A percentile compares a stretch with the other conserved stretches of the same genome.
These are phyloP conservation scores for Ogataea nakhonphanomensis DNA, from an alignment of 805 yeast species.

Conservation along the genomic window DNA sequence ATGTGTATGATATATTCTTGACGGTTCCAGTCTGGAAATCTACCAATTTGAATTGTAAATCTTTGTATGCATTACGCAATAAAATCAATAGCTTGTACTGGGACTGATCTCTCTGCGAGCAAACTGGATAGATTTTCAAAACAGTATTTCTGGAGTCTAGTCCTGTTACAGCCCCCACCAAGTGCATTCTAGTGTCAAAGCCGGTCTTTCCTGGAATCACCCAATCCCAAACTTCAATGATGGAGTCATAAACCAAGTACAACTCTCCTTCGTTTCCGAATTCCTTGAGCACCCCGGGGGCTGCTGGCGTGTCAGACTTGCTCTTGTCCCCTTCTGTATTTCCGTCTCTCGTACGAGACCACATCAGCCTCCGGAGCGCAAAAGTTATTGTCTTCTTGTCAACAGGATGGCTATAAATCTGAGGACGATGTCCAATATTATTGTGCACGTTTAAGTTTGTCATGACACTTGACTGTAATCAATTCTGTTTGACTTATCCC, in stretches of 20 bases:
- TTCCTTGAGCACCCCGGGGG: conserved; percentile 18
- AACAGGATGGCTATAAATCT: too few species aligned
- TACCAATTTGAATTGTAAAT: conserved; percentile 13
- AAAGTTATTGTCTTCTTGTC: too few species aligned
- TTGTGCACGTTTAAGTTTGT: too few species aligned
- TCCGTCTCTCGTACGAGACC: too few species aligned
- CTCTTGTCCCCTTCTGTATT: conserved; percentile 1
- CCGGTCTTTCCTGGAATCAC: not conserved
- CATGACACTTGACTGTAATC: too few species aligned
- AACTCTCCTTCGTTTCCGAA: conserved; percentile 40
- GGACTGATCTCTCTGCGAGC: conserved; percentile 20
- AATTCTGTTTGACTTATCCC: conserved; percentile 2
- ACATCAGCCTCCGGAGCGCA: too few species aligned
- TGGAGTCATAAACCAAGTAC: conserved; percentile 26
- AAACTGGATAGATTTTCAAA: conserved; percentile 23
- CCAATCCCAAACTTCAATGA: conserved; percentile 42
- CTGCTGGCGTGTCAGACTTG: not conserved
- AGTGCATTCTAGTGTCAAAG: conserved; percentile 28
- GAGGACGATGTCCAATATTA: too few species aligned
- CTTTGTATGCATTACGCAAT: conserved; percentile 19
- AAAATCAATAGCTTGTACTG: conserved; percentile 23
- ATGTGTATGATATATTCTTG: conserved; percentile 2
- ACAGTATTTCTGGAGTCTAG: conserved; percentile 14
- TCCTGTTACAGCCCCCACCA: conserved; percentile 24
- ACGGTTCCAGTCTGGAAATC: conserved; percentile 1